These are phyloP conservation scores for Ceriops decandra DNA, from an alignment of 345 rosid genomes.

Conservation along the genomic window DNA sequence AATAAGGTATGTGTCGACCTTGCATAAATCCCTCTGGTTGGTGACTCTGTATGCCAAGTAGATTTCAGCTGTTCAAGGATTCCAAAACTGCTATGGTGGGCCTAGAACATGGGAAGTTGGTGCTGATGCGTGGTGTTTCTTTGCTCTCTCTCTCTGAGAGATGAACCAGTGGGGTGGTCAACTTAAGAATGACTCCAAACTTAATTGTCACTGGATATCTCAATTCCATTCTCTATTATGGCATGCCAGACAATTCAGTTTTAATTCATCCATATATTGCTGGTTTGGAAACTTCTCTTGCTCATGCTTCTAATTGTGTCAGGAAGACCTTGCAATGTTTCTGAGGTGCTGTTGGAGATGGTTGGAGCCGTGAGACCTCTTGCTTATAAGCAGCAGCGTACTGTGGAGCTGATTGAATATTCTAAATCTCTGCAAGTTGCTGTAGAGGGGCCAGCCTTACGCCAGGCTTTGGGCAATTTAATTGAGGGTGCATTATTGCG, in stretches of 20 bases:
- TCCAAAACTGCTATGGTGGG: not conserved
- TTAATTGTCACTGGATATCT: not conserved
- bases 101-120: not conserved
- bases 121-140: not conserved
- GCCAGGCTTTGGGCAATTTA: constrained; percentile 89
- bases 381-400: constrained; percentile 71
- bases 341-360: constrained; percentile 66
- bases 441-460: constrained; percentile 77
- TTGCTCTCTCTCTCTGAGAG: not conserved
- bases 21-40: not conserved
- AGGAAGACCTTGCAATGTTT: constrained; percentile 92
- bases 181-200: not conserved
- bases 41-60: not conserved
- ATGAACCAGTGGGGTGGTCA: not conserved
- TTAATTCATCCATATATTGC: constrained; percentile 6
- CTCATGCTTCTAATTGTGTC: constrained; percentile 58
- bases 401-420: constrained; percentile 50
- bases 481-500: constrained; percentile 95
- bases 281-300: constrained; percentile 9
- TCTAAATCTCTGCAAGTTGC: constrained; percentile 65
- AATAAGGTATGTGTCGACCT: constrained; percentile 52
- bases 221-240: not conserved
- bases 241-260: constrained; percentile 1
- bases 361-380: constrained; percentile 79
- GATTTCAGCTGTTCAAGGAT: not conserved